phyloP scores from a whole-genome alignment of 805 yeast genomes.

The Kodamaea nitidulidarum region DNA sequence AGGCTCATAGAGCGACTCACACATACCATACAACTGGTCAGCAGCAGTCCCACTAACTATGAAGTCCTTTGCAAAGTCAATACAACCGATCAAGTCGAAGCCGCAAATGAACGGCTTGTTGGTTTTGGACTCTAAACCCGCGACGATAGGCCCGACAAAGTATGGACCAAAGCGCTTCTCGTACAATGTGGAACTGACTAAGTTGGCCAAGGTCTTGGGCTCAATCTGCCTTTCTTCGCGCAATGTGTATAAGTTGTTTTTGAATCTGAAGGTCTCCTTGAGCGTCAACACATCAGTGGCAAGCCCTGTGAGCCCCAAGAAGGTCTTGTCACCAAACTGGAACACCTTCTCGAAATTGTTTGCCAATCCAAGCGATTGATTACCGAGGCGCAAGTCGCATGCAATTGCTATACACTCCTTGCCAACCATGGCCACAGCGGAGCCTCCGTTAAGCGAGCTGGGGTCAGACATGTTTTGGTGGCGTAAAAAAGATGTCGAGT shows the following conservation, averaged over 20 bases:
- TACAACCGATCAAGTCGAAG: slow-evolving; percentile 94
- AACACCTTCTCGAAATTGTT: slow-evolving; percentile 92
- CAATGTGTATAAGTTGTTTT: slow-evolving; percentile 83
- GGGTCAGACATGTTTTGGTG: slow-evolving; percentile 61
- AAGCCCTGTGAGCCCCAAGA: slow-evolving; percentile 88
- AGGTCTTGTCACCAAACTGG: slow-evolving; percentile 73
- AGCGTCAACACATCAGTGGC: slow-evolving; percentile 92
- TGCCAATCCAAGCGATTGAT: slow-evolving; percentile 87
- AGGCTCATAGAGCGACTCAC: slow-evolving; percentile 95
- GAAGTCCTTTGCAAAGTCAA: slow-evolving; percentile 91
- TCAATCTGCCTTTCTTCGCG: slow-evolving; percentile 89
- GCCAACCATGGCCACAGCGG: slow-evolving; percentile 98
- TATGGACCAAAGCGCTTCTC: slow-evolving; percentile 94
- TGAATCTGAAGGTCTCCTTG: slow-evolving; percentile 73
- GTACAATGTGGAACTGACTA: slow-evolving; percentile 85
- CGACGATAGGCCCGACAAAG: slow-evolving; percentile 94
- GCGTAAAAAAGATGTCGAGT: neutral
- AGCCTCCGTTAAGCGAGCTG: slow-evolving; percentile 83
- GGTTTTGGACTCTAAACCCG: slow-evolving; percentile 83
- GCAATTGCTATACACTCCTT: slow-evolving; percentile 98
- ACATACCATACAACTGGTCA: slow-evolving; percentile 98
- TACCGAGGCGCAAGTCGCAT: slow-evolving; percentile 88
- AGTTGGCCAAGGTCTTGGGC: slow-evolving; percentile 89
- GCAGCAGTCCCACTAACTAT: slow-evolving; percentile 94
- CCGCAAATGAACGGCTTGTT: slow-evolving; percentile 89